These are phyloP conservation scores for Trichoderma sp. DNA, from an alignment of 2,329 filamentous ascomycete species.

Conservation along the genomic window DNA sequence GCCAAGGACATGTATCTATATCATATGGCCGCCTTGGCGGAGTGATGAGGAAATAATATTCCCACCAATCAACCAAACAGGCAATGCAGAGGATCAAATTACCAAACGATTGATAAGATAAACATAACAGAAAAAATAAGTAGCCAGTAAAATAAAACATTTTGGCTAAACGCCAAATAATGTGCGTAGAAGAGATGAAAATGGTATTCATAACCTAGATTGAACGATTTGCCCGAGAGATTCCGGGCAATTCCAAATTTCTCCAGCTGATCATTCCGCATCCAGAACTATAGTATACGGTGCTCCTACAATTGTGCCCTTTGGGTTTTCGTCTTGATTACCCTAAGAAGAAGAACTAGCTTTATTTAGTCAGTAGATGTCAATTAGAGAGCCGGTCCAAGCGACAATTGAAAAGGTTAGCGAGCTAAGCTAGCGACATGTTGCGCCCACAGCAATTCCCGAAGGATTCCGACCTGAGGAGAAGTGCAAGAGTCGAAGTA, in stretches of 20 bases:
- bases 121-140: neutral
- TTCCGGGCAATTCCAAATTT: neutral
- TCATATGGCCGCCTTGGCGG: neutral
- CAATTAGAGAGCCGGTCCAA: neutral
- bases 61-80: neutral
- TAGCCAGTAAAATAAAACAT: neutral
- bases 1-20: neutral
- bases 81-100: neutral
- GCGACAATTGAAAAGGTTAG: neutral
- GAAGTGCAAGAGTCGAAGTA: neutral
- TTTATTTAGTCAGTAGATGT: neutral
- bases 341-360: neutral
- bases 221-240: neutral
- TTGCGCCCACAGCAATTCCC: neutral
- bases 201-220: neutral
- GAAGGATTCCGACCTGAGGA: neutral
- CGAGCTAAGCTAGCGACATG: neutral
- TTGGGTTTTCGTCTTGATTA: neutral
- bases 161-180: neutral
- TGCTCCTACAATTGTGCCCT: neutral
- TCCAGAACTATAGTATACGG: neutral
- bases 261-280: neutral
- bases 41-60: neutral
- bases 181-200: neutral
- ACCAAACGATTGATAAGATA: neutral